phyloP scores from a whole-genome alignment of 225 moss, liverwort and hornwort species.

The Bryoerythrophyllum caledonicum region DNA sequence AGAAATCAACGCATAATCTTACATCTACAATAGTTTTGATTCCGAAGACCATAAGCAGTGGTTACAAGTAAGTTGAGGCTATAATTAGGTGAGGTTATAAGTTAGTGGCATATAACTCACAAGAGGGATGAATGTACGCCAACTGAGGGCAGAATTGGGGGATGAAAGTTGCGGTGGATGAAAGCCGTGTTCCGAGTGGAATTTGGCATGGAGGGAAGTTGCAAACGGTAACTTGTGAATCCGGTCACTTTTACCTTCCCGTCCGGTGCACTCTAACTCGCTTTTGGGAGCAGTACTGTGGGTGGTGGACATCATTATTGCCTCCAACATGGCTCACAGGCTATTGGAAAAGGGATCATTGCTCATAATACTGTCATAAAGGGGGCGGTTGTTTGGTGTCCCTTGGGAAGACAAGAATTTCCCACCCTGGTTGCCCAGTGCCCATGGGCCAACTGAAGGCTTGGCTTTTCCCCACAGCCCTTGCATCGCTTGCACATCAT shows the following conservation, averaged over 20 bases:
- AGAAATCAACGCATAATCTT: too few relatives aligned
- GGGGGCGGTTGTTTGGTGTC: conserved; percentile 28
- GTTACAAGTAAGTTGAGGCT: too few relatives aligned
- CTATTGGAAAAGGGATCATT: not conserved
- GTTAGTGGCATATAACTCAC: too few relatives aligned
- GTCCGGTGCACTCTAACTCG: not conserved
- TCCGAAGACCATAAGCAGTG: too few relatives aligned
- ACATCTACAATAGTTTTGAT: too few relatives aligned
- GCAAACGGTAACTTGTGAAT: not conserved
- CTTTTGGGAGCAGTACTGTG: too few relatives aligned
- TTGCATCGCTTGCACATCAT: not conserved
- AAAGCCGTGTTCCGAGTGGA: not conserved
- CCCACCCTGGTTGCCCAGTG: not conserved
- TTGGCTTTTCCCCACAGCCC: too few relatives aligned
- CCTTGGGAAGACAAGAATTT: conserved; percentile 27
- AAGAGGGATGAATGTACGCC: too few relatives aligned
- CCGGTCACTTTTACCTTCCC: not conserved
- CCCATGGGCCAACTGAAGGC: too few relatives aligned
- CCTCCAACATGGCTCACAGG: not conserved
- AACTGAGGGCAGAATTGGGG: not conserved
- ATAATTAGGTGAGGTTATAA: too few relatives aligned
- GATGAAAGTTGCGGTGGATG: not conserved
- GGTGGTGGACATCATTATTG: conserved; percentile 11
- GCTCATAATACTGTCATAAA: conserved; percentile 15
- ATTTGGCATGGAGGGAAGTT: not conserved